These are phyloP conservation scores for Cryptosporidium canis DNA, from an alignment of 169 alveolate species.

Conservation along the genomic window DNA sequence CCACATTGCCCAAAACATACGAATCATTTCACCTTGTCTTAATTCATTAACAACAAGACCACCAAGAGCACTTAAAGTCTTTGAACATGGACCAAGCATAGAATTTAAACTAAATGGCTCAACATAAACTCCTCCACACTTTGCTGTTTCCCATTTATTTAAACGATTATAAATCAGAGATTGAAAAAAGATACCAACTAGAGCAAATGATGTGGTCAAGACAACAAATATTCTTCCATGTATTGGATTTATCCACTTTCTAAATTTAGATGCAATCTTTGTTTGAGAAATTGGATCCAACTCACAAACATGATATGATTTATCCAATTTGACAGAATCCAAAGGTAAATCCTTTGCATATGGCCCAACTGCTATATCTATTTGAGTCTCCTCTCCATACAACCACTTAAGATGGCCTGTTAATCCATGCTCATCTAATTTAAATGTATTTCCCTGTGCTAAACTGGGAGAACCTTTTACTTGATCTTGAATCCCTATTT, in stretches of 20 bases:
- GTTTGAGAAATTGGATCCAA: slow-evolving; percentile 58
- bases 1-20: slow-evolving; percentile 86
- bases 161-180: slow-evolving; percentile 49
- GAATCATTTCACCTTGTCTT: slow-evolving; percentile 80
- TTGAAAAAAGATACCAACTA: slow-evolving; percentile 57
- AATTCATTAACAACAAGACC: slow-evolving; percentile 73
- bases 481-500: background rate
- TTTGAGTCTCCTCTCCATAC: slow-evolving; percentile 66
- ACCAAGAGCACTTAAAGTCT: slow-evolving; percentile 63
- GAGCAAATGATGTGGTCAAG: slow-evolving; percentile 67
- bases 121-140: slow-evolving; percentile 70
- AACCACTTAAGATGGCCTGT: slow-evolving; percentile 65
- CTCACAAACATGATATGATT: slow-evolving; percentile 46
- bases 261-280: slow-evolving; percentile 17
- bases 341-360: slow-evolving; percentile 17
- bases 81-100: slow-evolving; percentile 69
- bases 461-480: background rate
- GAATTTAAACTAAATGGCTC: slow-evolving; percentile 44
- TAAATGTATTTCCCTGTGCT: slow-evolving; percentile 31
- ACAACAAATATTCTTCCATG: slow-evolving; percentile 68
- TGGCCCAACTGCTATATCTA: slow-evolving; percentile 57
- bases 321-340: slow-evolving; percentile 46
- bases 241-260: slow-evolving; percentile 69
- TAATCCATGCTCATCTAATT: slow-evolving; percentile 59
- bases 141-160: slow-evolving; percentile 37